Conservation (phyloP, 306 rosid species). For the Cucurbita argyrosperma region DNA sequence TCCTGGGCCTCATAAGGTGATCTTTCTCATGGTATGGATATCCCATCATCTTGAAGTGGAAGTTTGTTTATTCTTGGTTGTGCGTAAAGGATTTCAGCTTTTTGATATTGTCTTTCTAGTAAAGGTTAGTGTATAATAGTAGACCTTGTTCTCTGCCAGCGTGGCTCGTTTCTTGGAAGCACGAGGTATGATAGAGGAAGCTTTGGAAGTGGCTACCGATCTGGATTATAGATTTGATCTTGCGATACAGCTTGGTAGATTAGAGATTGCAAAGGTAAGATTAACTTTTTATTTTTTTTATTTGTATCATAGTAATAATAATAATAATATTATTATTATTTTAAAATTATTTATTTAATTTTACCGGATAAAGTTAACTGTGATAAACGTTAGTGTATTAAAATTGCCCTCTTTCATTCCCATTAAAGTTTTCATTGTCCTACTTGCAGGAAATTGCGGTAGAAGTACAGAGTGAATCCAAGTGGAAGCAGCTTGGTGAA, state of each 20-base stretch:
- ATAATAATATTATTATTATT: too few species aligned
- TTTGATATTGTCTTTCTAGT: background rate
- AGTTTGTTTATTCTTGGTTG: background rate
- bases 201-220: constrained; percentile 94
- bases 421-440: constrained; percentile 7
- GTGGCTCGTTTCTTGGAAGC: constrained; percentile 99
- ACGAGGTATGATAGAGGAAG: constrained; percentile 96
- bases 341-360: background rate
- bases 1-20: background rate
- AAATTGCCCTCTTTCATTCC: background rate
- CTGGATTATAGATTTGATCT: constrained; percentile 93
- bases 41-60: background rate
- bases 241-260: constrained; percentile 88
- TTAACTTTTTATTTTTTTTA: background rate
- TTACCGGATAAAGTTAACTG: background rate
- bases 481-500: constrained; percentile 99
- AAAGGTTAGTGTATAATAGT: background rate
- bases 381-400: background rate
- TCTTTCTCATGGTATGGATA: background rate
- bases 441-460: constrained; percentile 62
- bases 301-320: too few species aligned
- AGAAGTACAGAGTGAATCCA: constrained; percentile 75
- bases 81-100: background rate
- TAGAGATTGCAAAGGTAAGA: constrained; percentile 85
- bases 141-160: constrained; percentile 25